Base-by-base conservation (phyloP, 257 asterid genomes). In the Orobanche coerulescens region DNA sequence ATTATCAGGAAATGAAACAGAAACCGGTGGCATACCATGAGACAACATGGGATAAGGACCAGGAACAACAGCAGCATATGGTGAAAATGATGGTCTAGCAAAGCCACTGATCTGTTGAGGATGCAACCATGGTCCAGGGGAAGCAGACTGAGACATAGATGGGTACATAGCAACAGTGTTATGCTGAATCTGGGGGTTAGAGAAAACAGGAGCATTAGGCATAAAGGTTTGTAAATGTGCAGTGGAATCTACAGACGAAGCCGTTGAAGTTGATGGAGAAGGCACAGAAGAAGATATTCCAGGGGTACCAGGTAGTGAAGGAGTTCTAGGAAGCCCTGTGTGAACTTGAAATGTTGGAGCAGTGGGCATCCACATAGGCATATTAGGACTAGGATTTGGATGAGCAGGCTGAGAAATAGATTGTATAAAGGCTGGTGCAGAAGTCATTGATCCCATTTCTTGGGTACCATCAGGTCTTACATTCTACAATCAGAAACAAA, bases 121-220 rank as follows among this genome's bases (percentile, higher is more conserved):
- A 70, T 79, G 95, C 81, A 92, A 68, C 98, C 97, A 92, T 33
- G 76, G 84, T 68, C 94, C 95, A 65, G 81, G 81, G 30, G 84
- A 69, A 65, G 82, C 78, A 62, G 76, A 67, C 72, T 76, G 70
- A 50, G 90, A 64, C 42, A 81, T 71, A 53, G 85, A 64, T 62
- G 79, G 80, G 70, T 83, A 82, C 33, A 82, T 67, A 69, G 76
- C 49, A 75, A 72, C 81, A 60, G 80, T 75, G 62, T 70, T 80
- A 69, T 83, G 88, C 73, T 83, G 95, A 62, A 81, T 70, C 61
- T 75, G 50, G 66, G 81, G 73, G 75, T 65, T 81, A 53, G 85
- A 48, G 58, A 76, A 64, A 74, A 62, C 56, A 47, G 83, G 81
- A 60, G 75, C 75, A 61, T 61, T 33, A 61, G 82, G 80, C 71